These are phyloP conservation scores for Crassisporium funariophilum DNA, from an alignment of 768 basidiomycete species.

Conservation along the genomic window DNA sequence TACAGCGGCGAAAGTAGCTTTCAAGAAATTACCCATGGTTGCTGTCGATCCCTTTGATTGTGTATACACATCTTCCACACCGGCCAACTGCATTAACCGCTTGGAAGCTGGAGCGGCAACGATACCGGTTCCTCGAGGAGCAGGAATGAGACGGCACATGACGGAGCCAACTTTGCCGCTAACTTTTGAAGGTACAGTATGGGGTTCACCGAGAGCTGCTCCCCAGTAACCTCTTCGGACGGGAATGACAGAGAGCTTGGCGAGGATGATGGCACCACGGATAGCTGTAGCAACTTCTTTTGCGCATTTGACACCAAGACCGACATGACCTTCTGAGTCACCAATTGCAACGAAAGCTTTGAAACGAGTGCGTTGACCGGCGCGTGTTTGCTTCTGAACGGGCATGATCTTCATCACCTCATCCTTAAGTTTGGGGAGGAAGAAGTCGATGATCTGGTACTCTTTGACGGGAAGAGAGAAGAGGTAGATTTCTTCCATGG, in stretches of 20 bases:
- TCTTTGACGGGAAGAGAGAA: slow-evolving; percentile 99
- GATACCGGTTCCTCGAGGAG: slow-evolving; percentile 98
- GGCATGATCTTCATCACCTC: slow-evolving; percentile 99
- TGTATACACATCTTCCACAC: slow-evolving; percentile 97
- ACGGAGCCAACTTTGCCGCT: slow-evolving; percentile 98
- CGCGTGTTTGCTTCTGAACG: slow-evolving; percentile 99
- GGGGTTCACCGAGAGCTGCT: slow-evolving; percentile 96
- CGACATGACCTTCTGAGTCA: slow-evolving; percentile 98
- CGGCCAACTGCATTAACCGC: slow-evolving; percentile 95
- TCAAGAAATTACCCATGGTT: slow-evolving; percentile 99
- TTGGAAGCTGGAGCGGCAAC: slow-evolving; percentile 98
- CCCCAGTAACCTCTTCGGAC: slow-evolving; percentile 99
- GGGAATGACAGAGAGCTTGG: slow-evolving; percentile 96
- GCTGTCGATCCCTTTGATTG: slow-evolving; percentile 98
- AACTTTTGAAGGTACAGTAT: slow-evolving; percentile 99
- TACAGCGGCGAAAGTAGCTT: slow-evolving; percentile 93
- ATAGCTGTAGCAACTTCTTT: slow-evolving; percentile 99
- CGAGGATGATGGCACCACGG: slow-evolving; percentile 98
- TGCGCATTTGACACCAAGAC: slow-evolving; percentile 99
- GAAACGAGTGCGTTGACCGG: slow-evolving; percentile 99
- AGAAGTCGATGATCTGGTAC: slow-evolving; percentile 98
- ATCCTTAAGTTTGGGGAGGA: slow-evolving; percentile 99
- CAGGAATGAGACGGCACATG: slow-evolving; percentile 98
- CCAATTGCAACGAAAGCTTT: slow-evolving; percentile 99
- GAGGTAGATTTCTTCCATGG: slow-evolving; percentile 99